Evolutionary conservation across 495 filamentous ascomycete genomes (phyloP).

Genomic region (Geoglossum glabrum): DNA sequence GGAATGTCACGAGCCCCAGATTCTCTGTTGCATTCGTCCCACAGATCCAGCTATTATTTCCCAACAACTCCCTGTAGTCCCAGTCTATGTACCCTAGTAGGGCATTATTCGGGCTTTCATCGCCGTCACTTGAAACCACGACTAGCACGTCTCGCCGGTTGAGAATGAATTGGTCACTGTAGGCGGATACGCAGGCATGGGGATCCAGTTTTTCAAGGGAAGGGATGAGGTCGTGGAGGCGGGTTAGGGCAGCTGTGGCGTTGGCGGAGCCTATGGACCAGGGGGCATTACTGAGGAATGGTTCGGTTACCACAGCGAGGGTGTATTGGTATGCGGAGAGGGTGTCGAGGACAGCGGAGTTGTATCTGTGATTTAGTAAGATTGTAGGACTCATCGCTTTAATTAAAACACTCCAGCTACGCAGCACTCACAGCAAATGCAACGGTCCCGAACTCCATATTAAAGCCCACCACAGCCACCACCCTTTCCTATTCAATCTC

Average conservation of each 20-base stretch:
- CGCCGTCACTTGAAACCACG: conserved; percentile 2
- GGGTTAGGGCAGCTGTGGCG: neutral
- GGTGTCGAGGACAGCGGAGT: conserved; percentile 14
- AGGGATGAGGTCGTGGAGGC: neutral
- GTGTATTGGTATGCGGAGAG: conserved; percentile 21
- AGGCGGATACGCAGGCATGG: conserved; percentile 18
- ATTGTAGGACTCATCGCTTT: neutral
- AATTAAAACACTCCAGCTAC: neutral
- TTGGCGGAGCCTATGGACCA: conserved; percentile 3
- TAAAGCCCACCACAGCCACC: conserved; percentile 9
- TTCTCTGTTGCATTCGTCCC: neutral
- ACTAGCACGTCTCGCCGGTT: conserved; percentile 11
- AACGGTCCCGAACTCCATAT: conserved; percentile 11
- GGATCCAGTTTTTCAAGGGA: conserved; percentile 15
- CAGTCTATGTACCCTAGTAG: neutral
- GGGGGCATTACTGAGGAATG: conserved; percentile 15
- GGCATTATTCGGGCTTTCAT: neutral
- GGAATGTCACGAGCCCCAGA: neutral
- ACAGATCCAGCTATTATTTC: conserved; percentile 11
- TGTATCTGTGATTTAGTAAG: conserved; percentile 8
- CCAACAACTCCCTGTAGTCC: neutral
- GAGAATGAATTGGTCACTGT: conserved; percentile 13
- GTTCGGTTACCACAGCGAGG: conserved; percentile 16
- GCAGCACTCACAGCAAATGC: conserved; percentile 15
- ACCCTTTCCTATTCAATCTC: conserved; percentile 4